Conservation (phyloP, 108 stramenopile species). For the Stephanodiscus minutulus region DNA sequence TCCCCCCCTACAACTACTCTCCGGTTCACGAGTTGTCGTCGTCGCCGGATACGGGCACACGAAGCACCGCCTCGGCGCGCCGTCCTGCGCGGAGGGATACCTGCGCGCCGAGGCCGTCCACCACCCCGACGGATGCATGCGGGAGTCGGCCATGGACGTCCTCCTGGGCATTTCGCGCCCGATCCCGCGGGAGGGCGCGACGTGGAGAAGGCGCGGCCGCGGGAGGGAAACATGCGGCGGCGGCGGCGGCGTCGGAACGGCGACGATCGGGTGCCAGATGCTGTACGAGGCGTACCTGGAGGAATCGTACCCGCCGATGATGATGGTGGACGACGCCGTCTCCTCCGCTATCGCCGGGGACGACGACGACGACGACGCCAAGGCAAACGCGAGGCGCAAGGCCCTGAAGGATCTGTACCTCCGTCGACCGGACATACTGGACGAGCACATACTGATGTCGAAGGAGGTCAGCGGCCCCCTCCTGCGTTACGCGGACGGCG, state of each 20-base stretch:
- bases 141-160: conserved; percentile 33
- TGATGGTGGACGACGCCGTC: conserved; percentile 3
- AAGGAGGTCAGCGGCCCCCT: conserved; percentile 30
- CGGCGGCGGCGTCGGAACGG: conserved; percentile 19
- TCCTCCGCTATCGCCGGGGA: not conserved
- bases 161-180: conserved; percentile 17
- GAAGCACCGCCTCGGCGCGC: conserved; percentile 40
- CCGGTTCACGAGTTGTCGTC: conserved; percentile 26
- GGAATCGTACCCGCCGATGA: conserved; percentile 35
- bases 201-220: too few species aligned
- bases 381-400: conserved; percentile 15
- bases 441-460: conserved; percentile 32
- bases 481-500: conserved; percentile 17
- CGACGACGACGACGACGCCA: conserved; percentile 17
- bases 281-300: conserved; percentile 47
- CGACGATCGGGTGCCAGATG: conserved; percentile 45
- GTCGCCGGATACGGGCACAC: conserved; percentile 42
- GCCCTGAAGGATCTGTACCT: conserved; percentile 39
- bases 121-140: not conserved
- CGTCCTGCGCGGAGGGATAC: conserved; percentile 31
- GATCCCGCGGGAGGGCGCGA: not conserved
- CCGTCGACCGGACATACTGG: conserved; percentile 20
- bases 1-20: too few species aligned
- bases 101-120: conserved; percentile 14
- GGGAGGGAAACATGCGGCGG: too few species aligned